Evolutionary conservation across 2,329 filamentous ascomycete genomes (phyloP), one percentile per base, ranked within the genome.

Genomic region (Fusarium praegraminearum): DNA sequence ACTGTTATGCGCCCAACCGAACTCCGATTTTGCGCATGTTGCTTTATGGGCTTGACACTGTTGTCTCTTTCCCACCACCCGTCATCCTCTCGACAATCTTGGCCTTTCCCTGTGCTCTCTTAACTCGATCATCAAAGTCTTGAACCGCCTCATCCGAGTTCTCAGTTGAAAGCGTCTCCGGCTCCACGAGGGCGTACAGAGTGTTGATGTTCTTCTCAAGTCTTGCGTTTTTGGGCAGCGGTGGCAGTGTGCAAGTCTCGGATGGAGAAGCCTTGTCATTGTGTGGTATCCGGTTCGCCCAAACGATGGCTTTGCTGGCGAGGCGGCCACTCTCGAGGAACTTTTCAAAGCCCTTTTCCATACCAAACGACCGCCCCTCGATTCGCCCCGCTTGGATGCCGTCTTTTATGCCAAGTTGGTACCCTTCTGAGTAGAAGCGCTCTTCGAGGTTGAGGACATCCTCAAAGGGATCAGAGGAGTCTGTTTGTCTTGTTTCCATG

Each of bases 321-420:
- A 98, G 80, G 62, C 86, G 86, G 4, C 95, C 95, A 78, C 93
- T 87, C 67, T 93, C 90, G 43, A 92, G 77, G 76, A 97, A 98
- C 81, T 97, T 98, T 74, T 97, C 93, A 74, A 96, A 98, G 1
- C 94, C 95, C 70, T 94, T 96, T 78, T 97, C 92, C 43, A 98
- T 88, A 1, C 95, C 96, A 77, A 98, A 93, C 22, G 93, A 88
- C 53, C 94, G 92, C 65, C 96, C 96, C 84, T 99, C 96, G 69
- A 93, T 89, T 61, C 90, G 90, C 40, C 96, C 96, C 33, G 93
- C 91, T 62, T 86, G 86, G 41, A 88, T 83, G 63, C 96, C 96
- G 80, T 97, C 95, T 41, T 85, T 82, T 49, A 89, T 79, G 44
- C 96, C 96, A 57, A 93, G 86, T 8, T 84, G 79, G 82, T 94